Base-by-base conservation (phyloP, 2,329 filamentous ascomycete genomes). In the Phaeosphaeriaceae sp. region DNA sequence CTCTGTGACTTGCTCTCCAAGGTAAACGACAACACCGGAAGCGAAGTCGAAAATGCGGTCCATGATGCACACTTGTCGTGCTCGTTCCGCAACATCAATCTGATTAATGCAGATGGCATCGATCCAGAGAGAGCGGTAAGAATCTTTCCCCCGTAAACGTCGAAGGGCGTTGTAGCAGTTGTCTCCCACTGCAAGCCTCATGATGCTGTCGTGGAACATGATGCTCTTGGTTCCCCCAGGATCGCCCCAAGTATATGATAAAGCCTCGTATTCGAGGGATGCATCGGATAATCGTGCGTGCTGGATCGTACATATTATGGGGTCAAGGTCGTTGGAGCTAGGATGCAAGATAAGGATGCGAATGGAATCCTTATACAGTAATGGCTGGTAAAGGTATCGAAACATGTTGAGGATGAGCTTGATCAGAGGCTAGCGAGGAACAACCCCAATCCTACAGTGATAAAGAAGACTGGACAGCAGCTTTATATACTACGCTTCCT, bases 41-140 rank as follows among this genome's bases (percentile, higher is more conserved):
- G 60, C 60, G n/a, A 17, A 7, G 13, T 25, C 21, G 40, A 45
- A 62, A 21, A 62, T 52, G 0, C 46, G 24, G n/a, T 48, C 47
- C 60, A 62, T 62, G 6, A 58, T 53, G 2, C 57, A 50, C 22
- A 62, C 56, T 45, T 62, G 60, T 17, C 13, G 6, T 6, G 45
- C 33, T 53, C 60, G 15, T 44, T 62, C 60, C 15, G 6, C 11
- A 9, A 59, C 27, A 20, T 62, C 44, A 19, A 49, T 45, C 17
- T 58, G 51, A 53, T 58, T 17, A 22, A 47, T 47, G 22, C 45
- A 47, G 22, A 47, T 47, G 3, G 45, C 45, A 15, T 47, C 45
- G 21, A 59, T 59, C 60, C 60, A 62, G 1, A 62, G 51, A 31
- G 49, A 17, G 21, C 60, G 51, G 33, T 57, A 46, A 3, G 22